Evolutionary conservation across 306 rosid genomes (phyloP).

Genomic region (Vigna unguiculata): DNA sequence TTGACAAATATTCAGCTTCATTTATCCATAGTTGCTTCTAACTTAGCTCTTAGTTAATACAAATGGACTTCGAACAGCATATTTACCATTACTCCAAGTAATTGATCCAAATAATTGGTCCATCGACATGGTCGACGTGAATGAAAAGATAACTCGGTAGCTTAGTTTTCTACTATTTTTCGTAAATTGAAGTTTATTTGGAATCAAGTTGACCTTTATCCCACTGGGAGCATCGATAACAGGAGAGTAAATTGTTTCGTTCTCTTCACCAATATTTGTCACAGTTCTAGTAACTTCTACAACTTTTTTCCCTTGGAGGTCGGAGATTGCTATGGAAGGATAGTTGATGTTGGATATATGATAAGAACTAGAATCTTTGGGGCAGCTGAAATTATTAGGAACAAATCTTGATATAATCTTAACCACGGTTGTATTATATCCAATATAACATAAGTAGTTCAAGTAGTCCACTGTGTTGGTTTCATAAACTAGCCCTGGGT

Average conservation of each 20-base stretch:
- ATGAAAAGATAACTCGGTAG: conserved; percentile 33
- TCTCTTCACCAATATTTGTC: conserved; percentile 48
- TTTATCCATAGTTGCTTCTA: not conserved
- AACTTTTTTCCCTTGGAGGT: conserved; percentile 38
- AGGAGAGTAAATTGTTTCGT: conserved; percentile 50
- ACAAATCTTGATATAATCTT: conserved; percentile 39
- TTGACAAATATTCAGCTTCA: not conserved
- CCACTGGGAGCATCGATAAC: conserved; percentile 61
- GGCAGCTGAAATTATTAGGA: conserved; percentile 64
- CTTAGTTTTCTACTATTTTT: conserved; percentile 56
- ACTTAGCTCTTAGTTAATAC: not conserved
- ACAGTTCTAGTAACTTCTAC: conserved; percentile 59
- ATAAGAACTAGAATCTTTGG: conserved; percentile 55
- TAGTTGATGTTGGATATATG: conserved; percentile 76
- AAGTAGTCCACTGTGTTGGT: not conserved
- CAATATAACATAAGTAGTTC: not conserved
- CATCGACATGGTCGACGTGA: not conserved
- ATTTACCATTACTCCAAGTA: not conserved
- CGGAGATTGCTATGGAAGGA: conserved; percentile 74
- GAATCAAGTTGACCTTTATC: conserved; percentile 60
- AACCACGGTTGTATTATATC: not conserved
- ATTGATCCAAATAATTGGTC: not conserved
- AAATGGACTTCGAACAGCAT: not conserved
- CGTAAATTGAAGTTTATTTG: conserved; percentile 63
- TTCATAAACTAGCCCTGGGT: conserved; percentile 6